phyloP scores from a whole-genome alignment of 495 filamentous ascomycete genomes.

The Tirmania nivea region DNA sequence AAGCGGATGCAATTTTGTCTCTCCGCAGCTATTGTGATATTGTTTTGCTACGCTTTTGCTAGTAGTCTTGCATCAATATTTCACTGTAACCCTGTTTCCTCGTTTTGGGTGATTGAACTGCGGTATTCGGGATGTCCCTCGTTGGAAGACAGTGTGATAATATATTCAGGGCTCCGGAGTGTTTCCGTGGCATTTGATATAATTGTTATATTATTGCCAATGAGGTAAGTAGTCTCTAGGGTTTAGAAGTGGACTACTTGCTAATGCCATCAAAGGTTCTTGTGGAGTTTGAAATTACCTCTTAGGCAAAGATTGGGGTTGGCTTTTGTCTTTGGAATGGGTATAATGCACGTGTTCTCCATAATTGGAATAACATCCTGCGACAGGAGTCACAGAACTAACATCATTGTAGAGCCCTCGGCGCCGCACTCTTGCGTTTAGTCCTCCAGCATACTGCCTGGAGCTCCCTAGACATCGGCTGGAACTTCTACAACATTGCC shows the following conservation, averaged over 20 bases:
- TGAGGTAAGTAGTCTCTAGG: neutral
- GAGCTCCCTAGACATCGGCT: neutral
- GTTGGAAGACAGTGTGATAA: neutral
- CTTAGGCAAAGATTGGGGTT: neutral
- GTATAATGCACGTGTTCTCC: neutral
- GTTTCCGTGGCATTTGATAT: neutral
- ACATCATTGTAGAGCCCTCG: neutral
- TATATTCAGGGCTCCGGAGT: neutral
- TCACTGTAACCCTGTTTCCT: neutral
- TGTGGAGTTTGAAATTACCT: neutral
- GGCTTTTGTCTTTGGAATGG: neutral
- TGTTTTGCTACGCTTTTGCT: neutral
- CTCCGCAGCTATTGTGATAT: neutral
- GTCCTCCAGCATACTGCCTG: neutral
- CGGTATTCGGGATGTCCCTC: neutral
- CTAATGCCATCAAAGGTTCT: neutral
- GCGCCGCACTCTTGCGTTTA: neutral
- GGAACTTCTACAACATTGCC: neutral
- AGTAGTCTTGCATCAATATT: neutral
- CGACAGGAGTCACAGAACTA: no score
- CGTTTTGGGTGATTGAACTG: neutral
- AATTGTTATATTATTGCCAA: neutral
- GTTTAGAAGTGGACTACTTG: no score
- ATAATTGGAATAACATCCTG: no score
- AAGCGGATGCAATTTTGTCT: neutral